Percentiles rank a stretch among this genome's conserved stretches.
Conservation (phyloP, 2,329 filamentous ascomycete genomes). For the Stemphylium lycopersici region DNA sequence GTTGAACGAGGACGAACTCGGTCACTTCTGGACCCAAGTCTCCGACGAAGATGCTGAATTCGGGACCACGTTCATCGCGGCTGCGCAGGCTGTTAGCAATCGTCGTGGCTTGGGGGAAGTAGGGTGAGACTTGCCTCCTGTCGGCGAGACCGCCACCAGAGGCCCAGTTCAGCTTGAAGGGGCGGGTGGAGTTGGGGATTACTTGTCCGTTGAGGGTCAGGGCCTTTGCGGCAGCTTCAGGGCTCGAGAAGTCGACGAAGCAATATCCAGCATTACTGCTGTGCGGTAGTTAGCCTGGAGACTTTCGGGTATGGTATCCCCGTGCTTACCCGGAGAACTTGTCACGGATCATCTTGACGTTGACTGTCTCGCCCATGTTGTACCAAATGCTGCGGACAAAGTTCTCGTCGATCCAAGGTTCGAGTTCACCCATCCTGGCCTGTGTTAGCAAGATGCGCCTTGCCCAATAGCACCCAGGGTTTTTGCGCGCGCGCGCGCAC, state of each 20-base stretch:
- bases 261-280: constrained; percentile 99
- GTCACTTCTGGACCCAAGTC: constrained; percentile 98
- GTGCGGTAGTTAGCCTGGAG: constrained; percentile 49
- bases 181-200: constrained; percentile 91
- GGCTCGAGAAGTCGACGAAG: constrained; percentile 88
- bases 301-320: constrained; percentile 19
- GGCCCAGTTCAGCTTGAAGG: constrained; percentile 99
- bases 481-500: constrained; percentile 1
- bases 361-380: constrained; percentile 90
- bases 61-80: constrained; percentile 93
- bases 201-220: constrained; percentile 85
- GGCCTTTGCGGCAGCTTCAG: constrained; percentile 88
- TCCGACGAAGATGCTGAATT: constrained; percentile 97
- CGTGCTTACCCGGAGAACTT: constrained; percentile 88
- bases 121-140: constrained; percentile 68
- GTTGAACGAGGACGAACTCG: constrained; percentile 94
- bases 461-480: not conserved
- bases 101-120: not conserved
- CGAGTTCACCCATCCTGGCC: constrained; percentile 95
- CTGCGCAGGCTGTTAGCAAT: constrained; percentile 37
- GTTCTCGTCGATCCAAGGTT: constrained; percentile 99
- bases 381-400: constrained; percentile 97
- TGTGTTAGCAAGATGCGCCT: constrained; percentile 27
- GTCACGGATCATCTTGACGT: constrained; percentile 99
- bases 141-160: constrained; percentile 95